Percentiles rank a stretch among this genome's conserved stretches.
phyloP scores from a whole-genome alignment of 257 asterid species.

The Buddleja alternifolia region DNA sequence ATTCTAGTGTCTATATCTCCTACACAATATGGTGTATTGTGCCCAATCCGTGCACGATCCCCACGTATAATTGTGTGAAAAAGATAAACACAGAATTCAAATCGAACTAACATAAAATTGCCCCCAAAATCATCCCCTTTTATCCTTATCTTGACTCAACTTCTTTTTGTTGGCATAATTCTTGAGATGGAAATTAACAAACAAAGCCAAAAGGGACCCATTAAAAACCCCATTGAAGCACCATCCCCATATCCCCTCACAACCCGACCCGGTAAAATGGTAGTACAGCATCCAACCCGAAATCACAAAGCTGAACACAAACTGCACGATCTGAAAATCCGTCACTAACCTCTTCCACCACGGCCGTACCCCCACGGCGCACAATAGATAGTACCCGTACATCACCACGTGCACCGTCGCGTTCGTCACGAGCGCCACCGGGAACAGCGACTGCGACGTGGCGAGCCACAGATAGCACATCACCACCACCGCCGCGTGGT shows the following conservation, averaged over 20 bases:
- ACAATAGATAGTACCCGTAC: constrained; percentile 78
- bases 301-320: constrained; percentile 68
- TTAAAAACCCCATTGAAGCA: constrained; percentile 87
- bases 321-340: constrained; percentile 78
- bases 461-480: constrained; percentile 84
- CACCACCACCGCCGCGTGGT: constrained; percentile 79
- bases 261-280: constrained; percentile 74
- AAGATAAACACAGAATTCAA: too few species aligned
- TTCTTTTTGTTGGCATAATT: constrained; percentile 59
- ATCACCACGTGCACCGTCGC: constrained; percentile 88
- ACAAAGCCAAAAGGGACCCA: constrained; percentile 72
- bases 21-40: too few species aligned
- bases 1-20: too few species aligned
- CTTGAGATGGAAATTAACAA: constrained; percentile 67
- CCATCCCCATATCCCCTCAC: constrained; percentile 89
- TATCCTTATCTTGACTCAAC: constrained; percentile 25
- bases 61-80: too few species aligned
- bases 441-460: constrained; percentile 76
- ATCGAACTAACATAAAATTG: too few species aligned
- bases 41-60: too few species aligned
- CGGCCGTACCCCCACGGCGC: constrained; percentile 72
- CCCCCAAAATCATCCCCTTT: constrained; percentile 31
- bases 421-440: constrained; percentile 88
- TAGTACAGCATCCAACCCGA: constrained; percentile 76
- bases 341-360: constrained; percentile 91